Evolutionary conservation across 2,329 filamentous ascomycete genomes (phyloP).

Genomic region (Cladorrhinum sp.): DNA sequence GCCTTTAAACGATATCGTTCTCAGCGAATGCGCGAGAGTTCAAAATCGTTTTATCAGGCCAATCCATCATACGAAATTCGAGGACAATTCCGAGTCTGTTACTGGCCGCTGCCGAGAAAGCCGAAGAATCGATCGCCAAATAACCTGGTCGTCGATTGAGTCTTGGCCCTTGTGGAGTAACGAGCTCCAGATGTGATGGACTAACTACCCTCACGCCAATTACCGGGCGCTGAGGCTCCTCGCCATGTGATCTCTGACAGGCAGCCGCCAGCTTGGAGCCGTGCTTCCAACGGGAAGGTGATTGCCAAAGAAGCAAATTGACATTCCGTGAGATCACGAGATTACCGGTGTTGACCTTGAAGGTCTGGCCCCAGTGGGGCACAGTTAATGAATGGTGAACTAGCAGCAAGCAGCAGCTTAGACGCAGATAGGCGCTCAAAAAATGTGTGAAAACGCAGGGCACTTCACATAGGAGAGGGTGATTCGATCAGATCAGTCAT

Average conservation of each 20-base stretch:
- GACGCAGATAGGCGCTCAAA: not conserved
- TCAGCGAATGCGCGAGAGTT: constrained; percentile 3
- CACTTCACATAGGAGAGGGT: not conserved
- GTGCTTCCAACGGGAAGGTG: constrained; percentile 11
- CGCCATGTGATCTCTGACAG: constrained; percentile 22
- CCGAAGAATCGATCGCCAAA: constrained; percentile 18
- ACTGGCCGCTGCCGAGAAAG: constrained; percentile 13
- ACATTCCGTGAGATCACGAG: not conserved
- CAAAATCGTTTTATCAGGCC: not conserved
- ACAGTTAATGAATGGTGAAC: not conserved
- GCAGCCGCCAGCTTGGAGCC: constrained; percentile 11
- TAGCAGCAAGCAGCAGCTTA: constrained; percentile 4
- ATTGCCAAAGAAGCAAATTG: constrained; percentile 1
- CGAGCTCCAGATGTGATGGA: constrained; percentile 16
- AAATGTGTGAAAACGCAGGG: not conserved
- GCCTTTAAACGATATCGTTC: not conserved
- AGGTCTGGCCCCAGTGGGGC: constrained; percentile 1
- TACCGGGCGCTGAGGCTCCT: constrained; percentile 7
- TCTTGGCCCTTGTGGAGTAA: constrained; percentile 19
- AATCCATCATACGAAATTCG: constrained; percentile 1
- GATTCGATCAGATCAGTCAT: not conserved
- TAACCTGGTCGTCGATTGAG: constrained; percentile 13
- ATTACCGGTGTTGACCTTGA: not conserved
- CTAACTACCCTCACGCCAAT: constrained; percentile 19
- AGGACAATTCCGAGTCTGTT: not conserved